Base-by-base conservation (phyloP, 2,329 filamentous ascomycete species). In the Fusarium luffae region DNA sequence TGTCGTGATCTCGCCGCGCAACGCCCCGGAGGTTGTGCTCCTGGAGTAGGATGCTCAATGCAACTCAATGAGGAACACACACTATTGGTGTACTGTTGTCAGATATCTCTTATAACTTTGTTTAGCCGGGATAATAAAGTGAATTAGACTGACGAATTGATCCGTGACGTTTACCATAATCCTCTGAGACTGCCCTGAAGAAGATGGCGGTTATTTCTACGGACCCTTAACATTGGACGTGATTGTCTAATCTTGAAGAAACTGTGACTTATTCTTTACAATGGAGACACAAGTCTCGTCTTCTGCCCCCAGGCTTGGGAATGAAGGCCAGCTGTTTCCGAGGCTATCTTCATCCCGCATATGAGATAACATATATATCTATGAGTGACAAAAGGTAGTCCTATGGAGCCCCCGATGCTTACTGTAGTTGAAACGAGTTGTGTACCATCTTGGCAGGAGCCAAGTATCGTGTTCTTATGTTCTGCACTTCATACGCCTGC, bases 381-480 rank as follows among this genome's bases (percentile, higher is more conserved):
- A 47, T 19, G 18, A n/a, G n/a, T n/a, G n/a, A n/a, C n/a, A n/a
- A n/a, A n/a, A n/a, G n/a, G n/a, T n/a, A n/a, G n/a, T n/a, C n/a
- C n/a, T n/a, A n/a, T n/a, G n/a, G n/a, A n/a, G n/a, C n/a, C n/a
- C n/a, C n/a, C n/a, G n/a, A n/a, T n/a, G n/a, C n/a, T n/a, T n/a
- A n/a, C n/a, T n/a, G n/a, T n/a, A n/a, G 18, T n/a, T 12, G 5
- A 37, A n/a, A 16, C 0, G 1, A n/a, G 34, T 7, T 5, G 1
- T 12, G 34, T 4, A n/a, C 0, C 18, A 37, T 12, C 18, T 37
- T 37, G 34, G 7, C 0, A 10, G 10, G n/a, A 37, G 18, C 18
- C 5, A n/a, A n/a, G n/a, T n/a, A n/a, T n/a, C n/a, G n/a, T n/a
- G 18, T 37, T 37, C 18, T 37, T n/a, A 0, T 10, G 32, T 18